These are phyloP conservation scores for Fusarium miscanthi DNA, from an alignment of 2,329 filamentous ascomycete genomes.

Conservation along the genomic window DNA sequence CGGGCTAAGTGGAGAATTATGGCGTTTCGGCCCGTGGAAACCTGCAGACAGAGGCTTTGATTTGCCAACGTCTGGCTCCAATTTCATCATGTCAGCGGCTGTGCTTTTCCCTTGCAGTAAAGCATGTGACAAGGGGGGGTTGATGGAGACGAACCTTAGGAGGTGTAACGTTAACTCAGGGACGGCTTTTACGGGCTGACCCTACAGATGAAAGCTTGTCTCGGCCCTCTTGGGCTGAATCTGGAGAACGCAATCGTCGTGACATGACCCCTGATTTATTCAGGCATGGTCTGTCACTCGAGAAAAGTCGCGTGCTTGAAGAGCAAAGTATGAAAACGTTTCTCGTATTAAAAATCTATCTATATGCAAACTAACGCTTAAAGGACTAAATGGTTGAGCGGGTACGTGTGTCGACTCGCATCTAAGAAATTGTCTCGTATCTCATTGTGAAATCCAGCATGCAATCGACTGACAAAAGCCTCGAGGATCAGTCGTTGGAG, in stretches of 20 bases:
- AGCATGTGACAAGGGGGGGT: neutral
- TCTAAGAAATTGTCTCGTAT: conserved; percentile 9
- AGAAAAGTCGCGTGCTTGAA: neutral
- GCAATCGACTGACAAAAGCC: conserved; percentile 3
- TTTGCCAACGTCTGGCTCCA: neutral
- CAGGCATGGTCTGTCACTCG: neutral
- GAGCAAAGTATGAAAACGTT: neutral
- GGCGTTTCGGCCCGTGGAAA: neutral
- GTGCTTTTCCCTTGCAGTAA: neutral
- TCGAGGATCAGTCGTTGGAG: conserved; percentile 4
- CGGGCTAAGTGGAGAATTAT: neutral
- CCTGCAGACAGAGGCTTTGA: neutral
- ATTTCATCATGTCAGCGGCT: neutral
- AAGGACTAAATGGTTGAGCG: neutral
- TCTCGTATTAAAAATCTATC: neutral
- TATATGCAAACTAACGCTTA: neutral
- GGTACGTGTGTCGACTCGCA: conserved; percentile 13
- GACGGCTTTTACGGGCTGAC: neutral
- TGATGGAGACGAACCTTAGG: neutral
- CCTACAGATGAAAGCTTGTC: neutral
- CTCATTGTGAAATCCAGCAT: conserved; percentile 14
- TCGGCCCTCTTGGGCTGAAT: neutral
- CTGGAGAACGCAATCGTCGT: neutral
- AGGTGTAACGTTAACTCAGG: neutral
- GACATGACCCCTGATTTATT: neutral